Conservation (phyloP, 768 basidiomycete species). For the Collybia mongolica region DNA sequence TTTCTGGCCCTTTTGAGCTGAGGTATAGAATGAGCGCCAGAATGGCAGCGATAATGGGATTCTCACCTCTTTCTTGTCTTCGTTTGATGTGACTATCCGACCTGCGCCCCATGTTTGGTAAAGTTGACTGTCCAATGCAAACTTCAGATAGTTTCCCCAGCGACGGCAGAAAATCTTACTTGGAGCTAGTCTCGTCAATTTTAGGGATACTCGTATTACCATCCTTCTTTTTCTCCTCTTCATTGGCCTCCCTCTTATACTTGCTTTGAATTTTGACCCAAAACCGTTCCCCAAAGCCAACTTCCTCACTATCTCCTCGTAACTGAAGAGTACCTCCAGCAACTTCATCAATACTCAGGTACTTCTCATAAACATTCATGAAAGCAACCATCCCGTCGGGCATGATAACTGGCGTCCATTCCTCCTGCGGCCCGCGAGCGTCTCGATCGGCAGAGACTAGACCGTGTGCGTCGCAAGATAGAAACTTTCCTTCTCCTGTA, state of each 20-base stretch:
- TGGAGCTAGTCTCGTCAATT: slow-evolving; percentile 73
- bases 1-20: slow-evolving; percentile 78
- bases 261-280: slow-evolving; percentile 89
- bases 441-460: slow-evolving; percentile 83
- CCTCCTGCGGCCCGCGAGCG: slow-evolving; percentile 90
- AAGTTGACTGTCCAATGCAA: slow-evolving; percentile 45
- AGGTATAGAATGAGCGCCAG: not conserved
- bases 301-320: slow-evolving; percentile 81
- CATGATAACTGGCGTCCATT: slow-evolving; percentile 84
- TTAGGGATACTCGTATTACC: slow-evolving; percentile 46
- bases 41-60: not conserved
- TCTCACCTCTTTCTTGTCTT: slow-evolving; percentile 73
- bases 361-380: slow-evolving; percentile 88
- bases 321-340: slow-evolving; percentile 79
- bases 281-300: slow-evolving; percentile 84
- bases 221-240: slow-evolving; percentile 74
- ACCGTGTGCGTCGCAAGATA: slow-evolving; percentile 86
- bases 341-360: slow-evolving; percentile 80
- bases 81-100: slow-evolving; percentile 61
- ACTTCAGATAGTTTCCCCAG: not conserved
- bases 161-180: slow-evolving; percentile 47
- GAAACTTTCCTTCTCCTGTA: slow-evolving; percentile 86
- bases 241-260: slow-evolving; percentile 81
- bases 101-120: slow-evolving; percentile 89
- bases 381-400: slow-evolving; percentile 87